Percentiles rank a stretch among this genome's conserved stretches.
phyloP scores from a whole-genome alignment of 176 grass and related monocot species.

The Aegilops tauschii region DNA sequence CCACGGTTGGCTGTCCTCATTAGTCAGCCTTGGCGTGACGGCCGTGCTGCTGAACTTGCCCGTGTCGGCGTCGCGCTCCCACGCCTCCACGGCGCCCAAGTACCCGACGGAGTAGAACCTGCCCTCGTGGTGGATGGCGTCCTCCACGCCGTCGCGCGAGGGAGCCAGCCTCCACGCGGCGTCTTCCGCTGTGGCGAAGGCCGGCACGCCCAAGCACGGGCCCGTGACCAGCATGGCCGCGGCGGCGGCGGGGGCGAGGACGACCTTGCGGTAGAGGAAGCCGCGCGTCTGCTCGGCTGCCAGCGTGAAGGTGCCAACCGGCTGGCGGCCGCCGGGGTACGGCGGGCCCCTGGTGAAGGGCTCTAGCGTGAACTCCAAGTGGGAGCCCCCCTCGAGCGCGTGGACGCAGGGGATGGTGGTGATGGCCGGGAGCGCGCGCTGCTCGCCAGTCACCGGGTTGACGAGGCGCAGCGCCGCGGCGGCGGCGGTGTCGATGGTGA shows the following conservation, averaged over 20 bases:
- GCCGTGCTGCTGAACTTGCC: neutral
- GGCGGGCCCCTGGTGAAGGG: neutral
- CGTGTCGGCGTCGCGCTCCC: neutral
- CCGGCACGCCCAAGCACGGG: neutral
- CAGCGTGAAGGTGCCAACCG: neutral
- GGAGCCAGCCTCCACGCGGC: neutral
- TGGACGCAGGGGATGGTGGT: neutral
- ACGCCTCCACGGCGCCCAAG: neutral
- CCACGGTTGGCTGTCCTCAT: neutral
- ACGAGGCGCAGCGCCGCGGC: neutral
- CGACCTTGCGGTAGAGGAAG: neutral
- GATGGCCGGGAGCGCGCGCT: conserved; percentile 2
- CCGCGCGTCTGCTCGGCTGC: neutral
- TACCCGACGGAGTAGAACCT: neutral
- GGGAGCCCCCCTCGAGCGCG: neutral
- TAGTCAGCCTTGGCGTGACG: neutral
- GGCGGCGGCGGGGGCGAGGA: neutral
- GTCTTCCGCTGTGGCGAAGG: neutral
- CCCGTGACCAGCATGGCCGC: neutral
- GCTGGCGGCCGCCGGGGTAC: neutral
- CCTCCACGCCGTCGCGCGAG: neutral
- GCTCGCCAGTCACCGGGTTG: neutral
- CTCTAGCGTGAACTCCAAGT: neutral
- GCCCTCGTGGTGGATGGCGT: neutral
- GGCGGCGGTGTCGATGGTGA: neutral